These are phyloP conservation scores for Daldinia sp. DNA, from an alignment of 2,329 filamentous ascomycete genomes.

Conservation along the genomic window DNA sequence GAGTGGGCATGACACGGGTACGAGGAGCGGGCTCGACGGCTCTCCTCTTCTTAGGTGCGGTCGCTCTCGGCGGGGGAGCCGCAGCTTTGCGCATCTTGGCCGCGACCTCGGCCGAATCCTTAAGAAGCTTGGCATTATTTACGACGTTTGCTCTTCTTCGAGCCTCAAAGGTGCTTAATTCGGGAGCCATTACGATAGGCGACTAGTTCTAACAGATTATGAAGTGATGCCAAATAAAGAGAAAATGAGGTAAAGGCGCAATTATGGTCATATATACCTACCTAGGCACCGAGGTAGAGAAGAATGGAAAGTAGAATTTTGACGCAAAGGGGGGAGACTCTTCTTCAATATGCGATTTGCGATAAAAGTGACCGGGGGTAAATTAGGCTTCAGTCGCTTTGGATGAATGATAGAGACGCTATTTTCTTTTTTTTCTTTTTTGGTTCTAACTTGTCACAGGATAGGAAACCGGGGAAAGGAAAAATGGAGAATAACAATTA, in stretches of 20 bases:
- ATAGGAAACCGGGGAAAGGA: background rate
- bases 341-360: background rate
- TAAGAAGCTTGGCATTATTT: constrained; percentile 78
- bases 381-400: constrained; percentile 1
- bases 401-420: constrained; percentile 1
- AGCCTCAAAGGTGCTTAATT: constrained; percentile 85
- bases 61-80: constrained; percentile 57
- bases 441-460: background rate
- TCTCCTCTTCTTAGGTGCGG: constrained; percentile 50
- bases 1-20: constrained; percentile 59
- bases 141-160: constrained; percentile 87
- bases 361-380: background rate
- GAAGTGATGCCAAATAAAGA: background rate
- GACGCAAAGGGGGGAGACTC: background rate
- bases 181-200: constrained; percentile 58
- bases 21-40: constrained; percentile 57
- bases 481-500: background rate
- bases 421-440: background rate
- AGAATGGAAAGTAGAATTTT: background rate
- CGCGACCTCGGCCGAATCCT: constrained; percentile 76
- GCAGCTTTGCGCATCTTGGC: constrained; percentile 71
- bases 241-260: background rate
- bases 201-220: constrained; percentile 13
- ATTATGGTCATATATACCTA: background rate
- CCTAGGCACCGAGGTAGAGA: background rate